Conservation (phyloP, 768 basidiomycete genomes). For the Mycena haematopus region DNA sequence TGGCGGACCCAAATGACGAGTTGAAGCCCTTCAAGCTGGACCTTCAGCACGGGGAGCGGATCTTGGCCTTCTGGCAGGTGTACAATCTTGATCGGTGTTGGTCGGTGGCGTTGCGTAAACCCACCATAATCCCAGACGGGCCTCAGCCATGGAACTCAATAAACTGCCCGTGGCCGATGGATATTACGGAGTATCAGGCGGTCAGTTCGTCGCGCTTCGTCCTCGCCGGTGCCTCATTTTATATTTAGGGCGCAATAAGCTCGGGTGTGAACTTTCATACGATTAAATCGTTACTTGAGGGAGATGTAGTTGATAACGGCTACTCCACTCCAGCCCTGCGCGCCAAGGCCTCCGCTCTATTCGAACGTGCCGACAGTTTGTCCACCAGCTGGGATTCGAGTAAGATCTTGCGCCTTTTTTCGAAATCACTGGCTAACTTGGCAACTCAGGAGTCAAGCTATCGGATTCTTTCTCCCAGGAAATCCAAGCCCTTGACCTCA, state of each 20-base stretch:
- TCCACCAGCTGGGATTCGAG: conserved; percentile 67
- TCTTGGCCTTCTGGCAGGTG: conserved; percentile 84
- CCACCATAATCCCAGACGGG: conserved; percentile 69
- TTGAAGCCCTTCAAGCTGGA: conserved; percentile 64
- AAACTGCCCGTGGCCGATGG: conserved; percentile 79
- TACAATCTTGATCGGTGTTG: conserved; percentile 83
- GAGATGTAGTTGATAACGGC: conserved; percentile 58
- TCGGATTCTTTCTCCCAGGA: conserved; percentile 60
- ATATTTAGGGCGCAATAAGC: conserved; percentile 65
- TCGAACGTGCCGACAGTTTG: conserved; percentile 69
- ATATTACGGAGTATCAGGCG: conserved; percentile 72
- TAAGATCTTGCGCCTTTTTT: conserved; percentile 37
- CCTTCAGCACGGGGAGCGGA: conserved; percentile 72
- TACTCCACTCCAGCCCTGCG: conserved; percentile 72
- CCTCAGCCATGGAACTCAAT: conserved; percentile 63
- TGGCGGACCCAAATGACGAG: conserved; percentile 42
- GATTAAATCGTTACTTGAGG: conserved; percentile 66
- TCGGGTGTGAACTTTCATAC: conserved; percentile 61
- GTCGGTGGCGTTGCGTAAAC: conserved; percentile 76
- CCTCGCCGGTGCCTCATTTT: conserved; percentile 19
- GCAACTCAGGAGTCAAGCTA: conserved; percentile 47
- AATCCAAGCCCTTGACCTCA: conserved; percentile 65
- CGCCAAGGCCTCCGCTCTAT: conserved; percentile 79
- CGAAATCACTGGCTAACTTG: conserved; percentile 18
- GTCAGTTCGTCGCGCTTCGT: conserved; percentile 41